Evolutionary conservation across 2,329 filamentous ascomycete species (phyloP).

Genomic region (Neonectria sp.): DNA sequence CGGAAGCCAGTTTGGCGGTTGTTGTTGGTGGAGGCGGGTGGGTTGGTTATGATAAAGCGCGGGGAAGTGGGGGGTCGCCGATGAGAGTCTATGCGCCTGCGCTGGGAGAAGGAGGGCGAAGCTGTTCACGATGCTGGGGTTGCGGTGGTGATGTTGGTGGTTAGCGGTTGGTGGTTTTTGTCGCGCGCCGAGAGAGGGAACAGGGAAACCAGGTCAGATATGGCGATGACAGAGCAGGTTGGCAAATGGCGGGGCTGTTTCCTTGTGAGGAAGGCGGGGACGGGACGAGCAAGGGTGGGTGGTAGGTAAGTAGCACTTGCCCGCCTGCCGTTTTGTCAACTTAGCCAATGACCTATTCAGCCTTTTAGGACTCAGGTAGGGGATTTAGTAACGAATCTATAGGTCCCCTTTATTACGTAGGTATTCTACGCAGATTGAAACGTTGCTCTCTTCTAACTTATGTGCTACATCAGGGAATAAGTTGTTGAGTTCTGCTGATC

Average conservation of each 20-base stretch:
- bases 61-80: neutral
- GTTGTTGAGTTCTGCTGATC: no score
- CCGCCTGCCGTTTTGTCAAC: neutral
- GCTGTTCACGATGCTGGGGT: neutral
- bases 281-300: neutral
- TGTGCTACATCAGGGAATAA: no score
- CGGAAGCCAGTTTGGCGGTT: slow-evolving; percentile 62
- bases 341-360: neutral
- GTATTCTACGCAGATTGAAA: no score
- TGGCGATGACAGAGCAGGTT: neutral
- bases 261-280: slow-evolving; percentile 5
- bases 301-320: neutral
- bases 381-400: no score
- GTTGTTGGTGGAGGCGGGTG: slow-evolving; percentile 11
- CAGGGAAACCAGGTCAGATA: neutral
- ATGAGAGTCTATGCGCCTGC: neutral
- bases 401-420: no score
- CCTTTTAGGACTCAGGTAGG: no score
- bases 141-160: neutral
- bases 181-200: neutral
- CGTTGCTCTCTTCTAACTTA: no score
- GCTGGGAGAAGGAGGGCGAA: neutral
- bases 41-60: slow-evolving; percentile 1
- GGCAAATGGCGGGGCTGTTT: slow-evolving; percentile 3
- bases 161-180: slow-evolving; percentile 1